Evolutionary conservation across 768 basidiomycete species (phyloP), one percentile per base, ranked within the genome.

Genomic region (Termitomyces sp.): DNA sequence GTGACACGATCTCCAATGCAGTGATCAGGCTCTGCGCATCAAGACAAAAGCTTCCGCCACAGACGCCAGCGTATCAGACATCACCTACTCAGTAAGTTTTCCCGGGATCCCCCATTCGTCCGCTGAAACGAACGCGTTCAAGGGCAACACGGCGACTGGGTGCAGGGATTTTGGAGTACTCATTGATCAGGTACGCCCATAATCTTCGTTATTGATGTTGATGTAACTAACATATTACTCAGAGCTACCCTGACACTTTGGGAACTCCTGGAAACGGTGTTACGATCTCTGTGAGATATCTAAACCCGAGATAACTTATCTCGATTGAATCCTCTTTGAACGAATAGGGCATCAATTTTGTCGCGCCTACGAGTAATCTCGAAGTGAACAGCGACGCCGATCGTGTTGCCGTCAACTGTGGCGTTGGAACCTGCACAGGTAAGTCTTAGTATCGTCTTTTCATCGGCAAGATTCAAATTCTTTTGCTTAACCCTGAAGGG

Each of bases 231-330:
- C 46, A 56, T 30, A 30, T 54, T 52, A n/a, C 36, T 24, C 65
- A 85, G 77, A 86, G 83, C 64, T 87, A 88, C 65, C 84, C 86
- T 5, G 60, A 68, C 24, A 74, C 76, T 12, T 63, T 83, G 16
- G 80, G 81, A 18, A 80, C 73, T 0, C 82, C 87, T 4, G 85
- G 85, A 32, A 81, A 67, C 16, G 85, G 85, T 4, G 81, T 84
- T 13, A 68, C 61, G n/a, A 70, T 87, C 62, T 85, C 79, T n/a
- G 84, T 86, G 61, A 61, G 79, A 66, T 13, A 20, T 24, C 14
- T 33, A 4, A 9, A 52, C 27, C 10, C 1, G 32, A 20, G 18
- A 20, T 22, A 18, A 18, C 22, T 5, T 16, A 14, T 39, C n/a
- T 33, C 20, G 9, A 10, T 16, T 51, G 16, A 49, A 46, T 3